Evolutionary conservation across 768 basidiomycete species (phyloP), one percentile per base, ranked within the genome.

Genomic region (Boletales sp.): DNA sequence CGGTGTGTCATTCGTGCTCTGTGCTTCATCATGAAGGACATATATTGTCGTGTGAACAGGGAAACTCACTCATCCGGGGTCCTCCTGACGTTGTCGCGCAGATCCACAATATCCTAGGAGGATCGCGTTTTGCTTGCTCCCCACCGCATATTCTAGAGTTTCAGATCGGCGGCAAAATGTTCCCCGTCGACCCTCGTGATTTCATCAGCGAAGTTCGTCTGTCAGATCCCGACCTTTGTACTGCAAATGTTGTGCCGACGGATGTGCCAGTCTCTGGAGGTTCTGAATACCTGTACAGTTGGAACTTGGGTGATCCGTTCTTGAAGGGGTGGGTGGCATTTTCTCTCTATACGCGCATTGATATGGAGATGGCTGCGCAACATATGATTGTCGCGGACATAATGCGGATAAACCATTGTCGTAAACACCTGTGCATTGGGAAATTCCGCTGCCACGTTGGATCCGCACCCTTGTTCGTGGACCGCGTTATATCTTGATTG

Each of bases 281-380:
- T 11, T 51, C 60, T 24, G 79, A 80, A 4, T 87, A 83, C 56
- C 62, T 84, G 41, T 88, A 86, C 57, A 83, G 81, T 57, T 90
- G 88, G 87, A 88, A 81, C 67, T 68, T 90, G 29, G 88, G 88
- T 2, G 79, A 77, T 55, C 87, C 88, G 1, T 90, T 90, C 57
- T 58, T 90, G 50, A 88, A 88, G 62, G 76, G 84, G 86, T 88
- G 52, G 40, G 80, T 69, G 19, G 4, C 30, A 14, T 45, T 45
- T 45, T 43, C 31, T 37, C 36, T 44, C n/a, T 41, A 15, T 19
- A 30, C 5, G 10, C 31, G 24, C 14, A 45, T 43, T 45, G 8
- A 43, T 44, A 21, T 19, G 39, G 36, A 40, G 37, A n/a, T 13
- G 40, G 27, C 8, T 39, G 37, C 37, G 19, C 19, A 14, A 40